Evolutionary conservation across 306 rosid genomes (phyloP), one percentile per base, ranked within the genome.

Genomic region (Corylus americana): DNA sequence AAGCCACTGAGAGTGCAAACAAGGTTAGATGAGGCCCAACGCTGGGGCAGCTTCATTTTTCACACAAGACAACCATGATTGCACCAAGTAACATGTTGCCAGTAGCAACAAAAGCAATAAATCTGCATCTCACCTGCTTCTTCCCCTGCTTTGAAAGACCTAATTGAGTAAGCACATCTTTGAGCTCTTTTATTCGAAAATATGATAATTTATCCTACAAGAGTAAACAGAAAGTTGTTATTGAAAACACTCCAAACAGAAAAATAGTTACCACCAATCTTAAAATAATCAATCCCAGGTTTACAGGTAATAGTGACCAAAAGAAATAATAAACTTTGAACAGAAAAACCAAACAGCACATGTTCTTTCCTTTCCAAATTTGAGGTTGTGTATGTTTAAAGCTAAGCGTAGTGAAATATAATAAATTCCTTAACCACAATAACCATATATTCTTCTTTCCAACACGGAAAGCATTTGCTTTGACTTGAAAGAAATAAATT

Each of bases 111-210:
- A 78, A 66, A 80, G 54, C 12, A 70, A 58, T 71, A 77, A 59
- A 58, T 76, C 72, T 71, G 78, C 73, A 72, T 59, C 87, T 86
- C 80, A 93, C 99, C 99, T 93, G 99, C 85, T 95, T 95, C 87
- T 91, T 95, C 82, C 99, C 99, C 83, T 95, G 99, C 89, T 95
- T 95, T 47, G 99, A 93, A 70, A 91, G 93, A 71, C 98, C 93
- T 79, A 95, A 85, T 71, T 95, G 89, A 77, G 93, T 81, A 70
- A 95, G 99, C 62, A 95, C 95, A 78, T 93, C 97, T 88, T 95
- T 93, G 78, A 95, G 99, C 90, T 95, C 99, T 79, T 91, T 93
- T 82, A 95, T 85, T 66, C 99, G 96, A 77, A 95, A 95, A 85
- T 87, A 91, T 62, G 87, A 86, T 88, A 95, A 86, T 54, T 93